Evolutionary conservation across 371 early-diverging fungal genomes (phyloP).

Genomic region (Mortierella sp.): DNA sequence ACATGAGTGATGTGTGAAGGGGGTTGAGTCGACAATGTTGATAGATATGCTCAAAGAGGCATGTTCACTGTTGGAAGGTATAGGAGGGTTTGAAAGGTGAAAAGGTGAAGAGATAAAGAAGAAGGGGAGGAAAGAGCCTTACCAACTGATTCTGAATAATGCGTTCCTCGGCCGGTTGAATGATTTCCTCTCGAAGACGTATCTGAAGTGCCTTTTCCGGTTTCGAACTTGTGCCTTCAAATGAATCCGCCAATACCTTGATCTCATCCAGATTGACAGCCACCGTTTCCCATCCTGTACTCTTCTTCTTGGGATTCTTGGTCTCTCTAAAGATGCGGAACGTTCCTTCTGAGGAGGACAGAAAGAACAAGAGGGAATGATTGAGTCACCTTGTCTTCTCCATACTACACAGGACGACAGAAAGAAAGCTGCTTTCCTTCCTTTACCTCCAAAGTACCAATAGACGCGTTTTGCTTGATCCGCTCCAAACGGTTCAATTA

Average conservation of each 20-base stretch:
- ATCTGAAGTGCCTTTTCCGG: constrained; percentile 28
- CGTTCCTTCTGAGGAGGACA: constrained; percentile 23
- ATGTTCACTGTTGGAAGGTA: too few species aligned
- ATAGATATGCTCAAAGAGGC: too few species aligned
- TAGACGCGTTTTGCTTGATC: constrained; percentile 42
- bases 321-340: constrained; percentile 37
- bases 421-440: neutral
- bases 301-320: constrained; percentile 32
- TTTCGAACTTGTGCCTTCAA: constrained; percentile 22
- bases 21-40: too few species aligned
- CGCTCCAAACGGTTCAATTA: constrained; percentile 32
- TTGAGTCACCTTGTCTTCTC: neutral
- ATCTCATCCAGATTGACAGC: constrained; percentile 43
- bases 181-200: constrained; percentile 28
- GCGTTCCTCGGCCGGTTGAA: constrained; percentile 35
- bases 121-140: neutral
- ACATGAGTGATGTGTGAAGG: too few species aligned
- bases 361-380: constrained; percentile 1
- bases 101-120: too few species aligned
- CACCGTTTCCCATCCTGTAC: constrained; percentile 43
- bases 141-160: constrained; percentile 26
- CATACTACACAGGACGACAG: neutral
- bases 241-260: constrained; percentile 19
- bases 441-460: constrained; percentile 52
- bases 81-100: too few species aligned